Conservation (phyloP, 1,284 basidiomycete genomes). For the Boletus nobilissimus region DNA sequence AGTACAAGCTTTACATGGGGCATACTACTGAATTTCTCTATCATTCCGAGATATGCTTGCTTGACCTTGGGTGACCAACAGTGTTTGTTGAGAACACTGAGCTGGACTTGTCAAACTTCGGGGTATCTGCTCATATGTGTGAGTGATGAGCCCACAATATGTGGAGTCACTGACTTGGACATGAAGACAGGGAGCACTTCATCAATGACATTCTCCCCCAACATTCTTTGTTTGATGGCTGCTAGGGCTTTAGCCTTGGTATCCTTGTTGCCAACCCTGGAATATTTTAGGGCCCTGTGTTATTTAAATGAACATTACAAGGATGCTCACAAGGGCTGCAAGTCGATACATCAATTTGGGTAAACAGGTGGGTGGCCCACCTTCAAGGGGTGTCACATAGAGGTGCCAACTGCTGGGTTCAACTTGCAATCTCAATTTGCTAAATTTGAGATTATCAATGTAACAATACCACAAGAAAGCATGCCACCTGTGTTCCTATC, state of each 20-base stretch:
- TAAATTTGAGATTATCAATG: slow-evolving; percentile 39
- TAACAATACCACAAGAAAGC: slow-evolving; percentile 48
- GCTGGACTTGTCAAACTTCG: slow-evolving; percentile 31
- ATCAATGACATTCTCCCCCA: slow-evolving; percentile 38
- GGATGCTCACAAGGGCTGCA: slow-evolving; percentile 37
- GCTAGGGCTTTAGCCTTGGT: slow-evolving; percentile 36
- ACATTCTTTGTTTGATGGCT: slow-evolving; percentile 38
- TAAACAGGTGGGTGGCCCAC: slow-evolving; percentile 37
- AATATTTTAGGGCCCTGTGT: not conserved
- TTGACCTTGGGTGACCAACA: slow-evolving; percentile 27
- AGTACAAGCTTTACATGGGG: slow-evolving; percentile 36
- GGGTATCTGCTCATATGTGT: slow-evolving; percentile 33
- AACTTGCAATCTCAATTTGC: slow-evolving; percentile 36
- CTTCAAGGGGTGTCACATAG: not conserved
- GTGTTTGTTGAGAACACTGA: slow-evolving; percentile 27
- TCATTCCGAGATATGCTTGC: slow-evolving; percentile 27
- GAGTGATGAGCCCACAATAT: not conserved
- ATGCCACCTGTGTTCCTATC: slow-evolving; percentile 35
- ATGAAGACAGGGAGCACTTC: slow-evolving; percentile 46
- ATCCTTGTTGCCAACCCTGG: slow-evolving; percentile 34
- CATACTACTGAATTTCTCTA: slow-evolving; percentile 27
- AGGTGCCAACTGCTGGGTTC: slow-evolving; percentile 3
- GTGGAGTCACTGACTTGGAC: slow-evolving; percentile 34
- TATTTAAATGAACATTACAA: not conserved
- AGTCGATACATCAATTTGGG: slow-evolving; percentile 49